Conservation (phyloP, 805 yeast genomes). For the Yarrowia sp. region DNA sequence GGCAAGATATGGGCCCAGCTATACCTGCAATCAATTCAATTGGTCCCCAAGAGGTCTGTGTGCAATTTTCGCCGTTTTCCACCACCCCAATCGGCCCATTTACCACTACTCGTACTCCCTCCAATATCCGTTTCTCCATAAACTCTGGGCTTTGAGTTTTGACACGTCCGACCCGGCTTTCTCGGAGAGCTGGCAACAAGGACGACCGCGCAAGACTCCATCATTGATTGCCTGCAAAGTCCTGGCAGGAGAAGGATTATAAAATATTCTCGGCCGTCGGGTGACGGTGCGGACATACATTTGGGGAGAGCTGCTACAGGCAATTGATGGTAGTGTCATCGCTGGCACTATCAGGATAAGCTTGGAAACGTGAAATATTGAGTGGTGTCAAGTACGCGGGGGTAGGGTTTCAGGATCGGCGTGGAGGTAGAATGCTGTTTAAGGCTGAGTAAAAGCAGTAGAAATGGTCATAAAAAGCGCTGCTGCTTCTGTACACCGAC, state of each 20-base stretch:
- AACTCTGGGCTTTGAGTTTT: conserved; percentile 25
- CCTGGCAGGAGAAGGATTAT: neutral
- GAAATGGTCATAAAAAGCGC: neutral
- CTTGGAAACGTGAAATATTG: conserved; percentile 2
- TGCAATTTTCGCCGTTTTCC: neutral
- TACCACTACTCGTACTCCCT: neutral
- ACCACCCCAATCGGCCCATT: neutral
- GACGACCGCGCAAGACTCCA: neutral
- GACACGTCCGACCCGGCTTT: conserved; percentile 39
- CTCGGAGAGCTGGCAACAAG: conserved; percentile 22
- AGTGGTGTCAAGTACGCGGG: neutral
- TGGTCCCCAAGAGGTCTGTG: too few relatives aligned
- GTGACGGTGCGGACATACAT: too few relatives aligned
- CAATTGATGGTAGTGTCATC: too few relatives aligned
- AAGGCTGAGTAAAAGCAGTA: too few relatives aligned
- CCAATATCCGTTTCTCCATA: conserved; percentile 38
- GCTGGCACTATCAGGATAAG: too few relatives aligned
- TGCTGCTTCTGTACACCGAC: neutral
- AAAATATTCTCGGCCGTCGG: neutral
- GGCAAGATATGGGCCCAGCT: too few relatives aligned
- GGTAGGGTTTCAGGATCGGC: conserved; percentile 29
- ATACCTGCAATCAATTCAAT: too few relatives aligned
- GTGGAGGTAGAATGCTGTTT: conserved; percentile 6
- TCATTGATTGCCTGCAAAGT: conserved; percentile 28
- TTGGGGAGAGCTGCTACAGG: too few relatives aligned